Evolutionary conservation across 352 stramenopile genomes (phyloP).

Genomic region (Phytopythium montanum): DNA sequence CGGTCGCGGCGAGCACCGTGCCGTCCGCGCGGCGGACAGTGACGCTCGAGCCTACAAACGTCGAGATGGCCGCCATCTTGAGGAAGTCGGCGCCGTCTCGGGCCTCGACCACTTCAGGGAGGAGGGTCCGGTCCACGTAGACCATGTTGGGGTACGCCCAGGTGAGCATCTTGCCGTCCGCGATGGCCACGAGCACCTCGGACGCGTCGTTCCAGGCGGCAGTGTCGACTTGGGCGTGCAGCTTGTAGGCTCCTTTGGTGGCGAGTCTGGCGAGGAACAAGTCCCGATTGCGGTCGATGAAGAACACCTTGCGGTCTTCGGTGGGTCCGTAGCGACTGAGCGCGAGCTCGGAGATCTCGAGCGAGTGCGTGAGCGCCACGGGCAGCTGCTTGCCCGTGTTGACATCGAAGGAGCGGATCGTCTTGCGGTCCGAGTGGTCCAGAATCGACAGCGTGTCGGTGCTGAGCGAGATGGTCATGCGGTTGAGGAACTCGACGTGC

Average conservation of each 20-base stretch:
- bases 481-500: constrained; percentile 86
- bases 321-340: constrained; percentile 76
- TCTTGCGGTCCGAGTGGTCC: constrained; percentile 87
- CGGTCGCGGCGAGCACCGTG: constrained; percentile 71
- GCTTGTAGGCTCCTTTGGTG: constrained; percentile 69
- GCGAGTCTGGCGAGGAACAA: constrained; percentile 72
- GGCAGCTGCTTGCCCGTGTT: constrained; percentile 78
- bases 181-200: constrained; percentile 86
- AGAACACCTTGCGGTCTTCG: constrained; percentile 81
- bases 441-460: constrained; percentile 87
- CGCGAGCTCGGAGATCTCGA: constrained; percentile 80
- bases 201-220: constrained; percentile 87
- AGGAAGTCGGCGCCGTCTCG: constrained; percentile 79
- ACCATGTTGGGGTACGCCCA: constrained; percentile 92
- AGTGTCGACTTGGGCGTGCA: constrained; percentile 90
- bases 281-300: constrained; percentile 88
- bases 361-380: constrained; percentile 53
- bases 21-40: constrained; percentile 86
- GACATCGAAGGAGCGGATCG: constrained; percentile 88
- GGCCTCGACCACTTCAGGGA: constrained; percentile 71
- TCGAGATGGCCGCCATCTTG: constrained; percentile 83
- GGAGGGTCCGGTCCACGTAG: constrained; percentile 89
- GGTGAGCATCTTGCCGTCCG: constrained; percentile 85
- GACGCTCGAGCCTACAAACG: constrained; percentile 84
- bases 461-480: constrained; percentile 81